Percentiles rank a stretch among this genome's conserved stretches.
These are phyloP conservation scores for Knoxdaviesia capensis DNA, from an alignment of 2,329 filamentous ascomycete genomes.

Conservation along the genomic window DNA sequence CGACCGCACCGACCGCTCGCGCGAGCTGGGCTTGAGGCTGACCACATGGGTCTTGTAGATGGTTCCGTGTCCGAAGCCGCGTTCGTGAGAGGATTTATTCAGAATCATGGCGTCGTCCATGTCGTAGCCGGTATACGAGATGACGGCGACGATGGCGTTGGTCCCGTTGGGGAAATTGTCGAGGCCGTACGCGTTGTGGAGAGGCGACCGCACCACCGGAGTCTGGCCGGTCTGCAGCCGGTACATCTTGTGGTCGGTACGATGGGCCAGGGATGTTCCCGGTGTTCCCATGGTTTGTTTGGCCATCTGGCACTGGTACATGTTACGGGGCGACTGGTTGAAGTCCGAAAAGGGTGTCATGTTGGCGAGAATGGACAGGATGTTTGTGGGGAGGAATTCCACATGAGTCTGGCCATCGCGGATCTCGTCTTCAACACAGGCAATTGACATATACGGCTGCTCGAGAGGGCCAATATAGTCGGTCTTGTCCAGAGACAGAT, in stretches of 20 bases:
- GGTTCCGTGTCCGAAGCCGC: slow-evolving; percentile 85
- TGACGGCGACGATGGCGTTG: slow-evolving; percentile 91
- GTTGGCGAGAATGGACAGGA: slow-evolving; percentile 91
- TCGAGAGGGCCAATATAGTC: slow-evolving; percentile 88
- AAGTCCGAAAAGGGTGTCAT: slow-evolving; percentile 98
- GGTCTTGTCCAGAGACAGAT: slow-evolving; percentile 65
- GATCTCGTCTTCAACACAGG: slow-evolving; percentile 73
- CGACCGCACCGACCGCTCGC: slow-evolving; percentile 43
- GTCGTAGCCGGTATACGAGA: slow-evolving; percentile 97
- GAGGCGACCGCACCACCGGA: slow-evolving; percentile 72
- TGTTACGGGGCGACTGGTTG: slow-evolving; percentile 96
- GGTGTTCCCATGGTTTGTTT: slow-evolving; percentile 99
- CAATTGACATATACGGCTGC: slow-evolving; percentile 96
- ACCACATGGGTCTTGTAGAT: slow-evolving; percentile 97
- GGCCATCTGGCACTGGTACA: slow-evolving; percentile 99
- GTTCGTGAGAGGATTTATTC: slow-evolving; percentile 91
- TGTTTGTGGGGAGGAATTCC: slow-evolving; percentile 86
- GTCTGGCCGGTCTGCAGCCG: slow-evolving; percentile 89
- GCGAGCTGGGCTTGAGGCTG: slow-evolving; percentile 60
- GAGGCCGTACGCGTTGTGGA: slow-evolving; percentile 90
- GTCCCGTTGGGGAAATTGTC: slow-evolving; percentile 97
- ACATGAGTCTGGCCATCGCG: slow-evolving; percentile 85
- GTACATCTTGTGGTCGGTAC: slow-evolving; percentile 96
- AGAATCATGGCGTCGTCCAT: slow-evolving; percentile 99
- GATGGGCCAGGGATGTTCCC: slow-evolving; percentile 61